These are phyloP conservation scores for Solanum hybrid DNA, from an alignment of 305 asterid genomes.

Conservation along the genomic window DNA sequence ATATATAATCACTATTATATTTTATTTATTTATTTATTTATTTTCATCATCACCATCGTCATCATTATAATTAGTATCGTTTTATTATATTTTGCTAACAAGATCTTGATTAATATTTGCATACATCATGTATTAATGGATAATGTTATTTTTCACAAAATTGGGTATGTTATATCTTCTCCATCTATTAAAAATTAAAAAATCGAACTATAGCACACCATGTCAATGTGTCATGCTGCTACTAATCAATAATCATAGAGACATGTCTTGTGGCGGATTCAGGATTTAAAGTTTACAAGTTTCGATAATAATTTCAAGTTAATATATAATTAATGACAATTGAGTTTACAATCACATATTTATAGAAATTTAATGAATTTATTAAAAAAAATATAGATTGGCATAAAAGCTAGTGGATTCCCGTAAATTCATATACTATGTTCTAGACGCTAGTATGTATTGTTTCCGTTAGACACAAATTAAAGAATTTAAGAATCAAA, in stretches of 20 bases:
- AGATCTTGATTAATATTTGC: neutral
- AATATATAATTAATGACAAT: neutral
- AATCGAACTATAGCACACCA: neutral
- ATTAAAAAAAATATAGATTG: neutral
- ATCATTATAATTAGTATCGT: neutral
- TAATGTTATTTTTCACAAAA: neutral
- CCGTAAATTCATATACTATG: neutral
- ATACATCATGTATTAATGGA: neutral
- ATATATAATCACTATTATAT: neutral
- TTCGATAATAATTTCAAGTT: no score
- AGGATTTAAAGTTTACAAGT: no score
- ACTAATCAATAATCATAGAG: neutral
- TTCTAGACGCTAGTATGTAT: neutral
- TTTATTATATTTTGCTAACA: neutral
- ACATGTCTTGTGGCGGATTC: no score
- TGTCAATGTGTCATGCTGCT: neutral
- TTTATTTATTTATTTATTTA: neutral
- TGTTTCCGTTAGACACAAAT: neutral
- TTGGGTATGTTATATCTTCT: neutral
- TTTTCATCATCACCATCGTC: neutral
- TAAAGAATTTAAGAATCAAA: neutral
- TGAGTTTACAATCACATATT: neutral
- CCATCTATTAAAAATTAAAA: neutral
- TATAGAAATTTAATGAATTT: neutral
- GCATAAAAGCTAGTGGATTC: neutral